Base-by-base conservation (phyloP, 129 eudicot species). In the Tagetes patula region DNA sequence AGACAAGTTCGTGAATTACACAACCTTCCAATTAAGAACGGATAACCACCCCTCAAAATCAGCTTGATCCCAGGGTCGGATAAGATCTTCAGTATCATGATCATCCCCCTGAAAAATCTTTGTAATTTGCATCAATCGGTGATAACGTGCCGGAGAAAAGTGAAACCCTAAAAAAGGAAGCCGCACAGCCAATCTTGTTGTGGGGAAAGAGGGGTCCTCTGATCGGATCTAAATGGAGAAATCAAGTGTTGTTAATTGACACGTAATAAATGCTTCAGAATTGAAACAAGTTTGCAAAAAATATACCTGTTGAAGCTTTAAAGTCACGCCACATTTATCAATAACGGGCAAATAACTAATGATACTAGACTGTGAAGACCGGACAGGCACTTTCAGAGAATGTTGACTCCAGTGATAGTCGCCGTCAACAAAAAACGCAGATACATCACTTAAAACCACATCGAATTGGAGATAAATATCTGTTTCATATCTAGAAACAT, bases 121-220 rank as follows among this genome's bases (percentile, higher is more conserved):
- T 37, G 83, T 90, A 75, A 95, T 89, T 88, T 95, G 97, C 97
- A 95, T 90, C 77, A 95, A 47, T 48, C 99, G 87, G 84, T 95
- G 99, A 80, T 95, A 95, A 50, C 99, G 96, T 9, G 97, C 87
- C 0, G 99, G 99, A 14, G 99, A 95, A 70, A 95, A 91, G 75
- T 95, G 91, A 61, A 95, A 88, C 5, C 94, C 94, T 42, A 95
- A 81, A 32, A 89, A 91, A 27, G 99, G 99, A 67, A 95, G 85
- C 72, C 96, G 84, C 77, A 91, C 80, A 4, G 99, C 92, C 77
- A 95, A 75, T 80, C 99, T 83, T 75, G 90, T 95, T 50, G 99
- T 84, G 58, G 99, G 97, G 60, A 82, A 78, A 38, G 84, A 80
- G 36, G 96, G 87, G 50, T 82, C 86, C 75, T 83, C 89, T 75